Evolutionary conservation across 306 rosid species (phyloP), one percentile per base, ranked within the genome.

Genomic region (Rosa lucieae): DNA sequence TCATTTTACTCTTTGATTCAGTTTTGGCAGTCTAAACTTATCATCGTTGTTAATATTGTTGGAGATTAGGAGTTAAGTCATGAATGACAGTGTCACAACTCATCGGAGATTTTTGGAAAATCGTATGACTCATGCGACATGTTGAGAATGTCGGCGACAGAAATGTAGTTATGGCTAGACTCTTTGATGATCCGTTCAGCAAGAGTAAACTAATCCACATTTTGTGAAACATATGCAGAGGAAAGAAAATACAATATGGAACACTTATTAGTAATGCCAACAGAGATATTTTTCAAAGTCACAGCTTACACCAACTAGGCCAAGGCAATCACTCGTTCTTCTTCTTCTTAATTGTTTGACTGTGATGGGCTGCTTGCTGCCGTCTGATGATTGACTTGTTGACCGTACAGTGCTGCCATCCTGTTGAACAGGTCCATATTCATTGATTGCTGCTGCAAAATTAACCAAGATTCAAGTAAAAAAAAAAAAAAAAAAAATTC

Each of bases 351-450:
- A 52, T 77, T 80, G 77, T 74, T 84, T 56, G 74, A 59, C 43
- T 67, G 75, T 21, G 78, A 73, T 48, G 73, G 63, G 78, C 70
- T 74, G 78, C 70, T 40, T 70, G 69, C 59, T 75, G 84, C 74
- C 11, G 67, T 78, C 20, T 79, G 80, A 65, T 80, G 84, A 78
- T 70, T 78, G 56, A 84, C 73, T 70, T 84, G 87, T 74, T 85
- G 89, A 52, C 47, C 21, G 47, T 85, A 89, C 18, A 85, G 81
- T n/a, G 86, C 81, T 29, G 81, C 82, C 89, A 89, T 87, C 89
- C 73, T 85, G 84, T 79, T 86, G 23, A 85, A 69, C 7, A 89
- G 49, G 32, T 89, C 91, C 88, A 87, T 80, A 77, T 86, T 86
- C 73, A 84, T 76, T 35, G 88, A 32, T 63, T 76, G 79, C 89